Conservation (phyloP, 495 filamentous ascomycete species). For the Durotheca rogersii region DNA sequence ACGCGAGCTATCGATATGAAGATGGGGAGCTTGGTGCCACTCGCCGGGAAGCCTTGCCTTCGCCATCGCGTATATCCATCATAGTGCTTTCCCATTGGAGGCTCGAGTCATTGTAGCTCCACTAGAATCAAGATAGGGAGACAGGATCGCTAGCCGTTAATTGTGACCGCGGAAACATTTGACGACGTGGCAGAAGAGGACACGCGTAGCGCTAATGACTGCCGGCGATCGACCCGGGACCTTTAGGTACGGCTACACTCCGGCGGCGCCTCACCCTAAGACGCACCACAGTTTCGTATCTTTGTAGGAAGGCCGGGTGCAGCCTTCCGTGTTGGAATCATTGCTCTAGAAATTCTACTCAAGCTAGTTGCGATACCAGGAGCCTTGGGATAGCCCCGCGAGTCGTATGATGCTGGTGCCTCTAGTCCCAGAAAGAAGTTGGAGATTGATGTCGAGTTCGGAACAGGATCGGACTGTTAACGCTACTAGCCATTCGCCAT, state of each 20-base stretch:
- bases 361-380: constrained; percentile 3
- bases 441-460: constrained; percentile 1
- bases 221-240: background rate
- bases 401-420: constrained; percentile 17
- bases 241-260: background rate
- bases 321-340: background rate
- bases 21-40: no score
- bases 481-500: no score
- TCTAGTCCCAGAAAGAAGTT: background rate
- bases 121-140: background rate
- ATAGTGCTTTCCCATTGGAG: background rate
- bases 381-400: constrained; percentile 6
- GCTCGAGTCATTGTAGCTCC: constrained; percentile 18
- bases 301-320: background rate
- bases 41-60: no score
- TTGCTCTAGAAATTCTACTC: background rate
- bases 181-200: constrained; percentile 10
- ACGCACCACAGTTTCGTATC: constrained; percentile 17
- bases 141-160: background rate
- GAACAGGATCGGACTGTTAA: no score
- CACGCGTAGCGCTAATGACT: constrained; percentile 10
- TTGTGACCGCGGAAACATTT: constrained; percentile 5
- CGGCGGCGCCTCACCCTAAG: background rate
- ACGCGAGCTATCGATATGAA: no score
- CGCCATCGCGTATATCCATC: no score